Conservation (phyloP, 140 eudicot species). For the Senecio squalidus region DNA sequence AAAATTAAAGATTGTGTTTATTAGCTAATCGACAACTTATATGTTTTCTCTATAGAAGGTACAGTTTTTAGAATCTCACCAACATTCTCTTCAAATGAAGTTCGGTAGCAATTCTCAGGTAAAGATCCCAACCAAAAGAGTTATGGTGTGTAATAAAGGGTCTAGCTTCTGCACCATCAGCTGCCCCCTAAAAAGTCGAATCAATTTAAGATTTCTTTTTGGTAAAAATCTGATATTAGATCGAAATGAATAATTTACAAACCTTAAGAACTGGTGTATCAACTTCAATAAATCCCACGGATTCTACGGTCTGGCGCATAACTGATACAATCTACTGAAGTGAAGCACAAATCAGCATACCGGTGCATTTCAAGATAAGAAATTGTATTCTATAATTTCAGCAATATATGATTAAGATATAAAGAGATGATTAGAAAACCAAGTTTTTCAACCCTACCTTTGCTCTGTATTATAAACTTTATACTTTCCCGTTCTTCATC, state of each 20-base stretch:
- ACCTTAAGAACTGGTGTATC: slow-evolving; percentile 99
- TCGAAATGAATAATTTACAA: slow-evolving; percentile 17
- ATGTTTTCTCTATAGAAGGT: no score
- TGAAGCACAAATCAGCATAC: slow-evolving; percentile 36
- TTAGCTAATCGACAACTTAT: no score
- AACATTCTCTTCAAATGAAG: slow-evolving; percentile 97
- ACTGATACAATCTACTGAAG: slow-evolving; percentile 88
- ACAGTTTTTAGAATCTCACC: slow-evolving; percentile 38
- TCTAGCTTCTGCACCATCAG: slow-evolving; percentile 99
- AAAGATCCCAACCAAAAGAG: slow-evolving; percentile 95
- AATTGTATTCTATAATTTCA: neutral
- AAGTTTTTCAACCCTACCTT: slow-evolving; percentile 44
- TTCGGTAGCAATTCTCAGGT: slow-evolving; percentile 92
- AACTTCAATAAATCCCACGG: slow-evolving; percentile 78
- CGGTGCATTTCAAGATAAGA: slow-evolving; percentile 9
- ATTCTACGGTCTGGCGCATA: slow-evolving; percentile 87
- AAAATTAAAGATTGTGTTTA: no score
- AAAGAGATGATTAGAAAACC: slow-evolving; percentile 8
- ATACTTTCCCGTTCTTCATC: slow-evolving; percentile 88
- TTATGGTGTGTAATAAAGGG: slow-evolving; percentile 95
- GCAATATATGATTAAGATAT: no score
- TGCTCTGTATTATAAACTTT: slow-evolving; percentile 75
- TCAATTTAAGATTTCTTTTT: slow-evolving; percentile 18
- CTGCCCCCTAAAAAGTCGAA: slow-evolving; percentile 69
- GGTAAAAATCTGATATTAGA: no score